Evolutionary conservation across 2,329 filamentous ascomycete species (phyloP), one percentile per base, ranked within the genome.

Genomic region (Akanthomyces muscarius): DNA sequence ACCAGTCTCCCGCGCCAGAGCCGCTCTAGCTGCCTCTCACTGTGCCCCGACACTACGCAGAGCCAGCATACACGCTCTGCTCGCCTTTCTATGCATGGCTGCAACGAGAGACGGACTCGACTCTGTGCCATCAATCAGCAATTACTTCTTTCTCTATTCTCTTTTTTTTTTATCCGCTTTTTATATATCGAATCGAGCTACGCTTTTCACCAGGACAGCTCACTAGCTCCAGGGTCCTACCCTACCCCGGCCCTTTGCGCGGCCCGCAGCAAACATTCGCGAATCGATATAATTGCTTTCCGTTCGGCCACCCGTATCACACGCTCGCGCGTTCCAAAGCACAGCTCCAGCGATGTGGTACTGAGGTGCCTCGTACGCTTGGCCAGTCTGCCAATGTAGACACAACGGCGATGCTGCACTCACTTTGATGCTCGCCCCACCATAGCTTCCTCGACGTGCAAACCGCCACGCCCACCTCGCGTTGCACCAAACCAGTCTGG

Each of bases 221-320:
- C 45, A 21, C 45, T 25, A 48, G 45, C 45, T 25, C 11, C 45
- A 48, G 23, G 45, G 21, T 48, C 45, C 45, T 48, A 45, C 42
- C 18, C 7, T 25, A 5, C 45, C 45, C 45, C 23, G 23, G 28
- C n/a, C 5, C n/a, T 25, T 33, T 58, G 21, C 45, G 45, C 33
- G 21, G 42, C 23, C 42, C 55, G 30, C 45, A 30, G 45, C 56
- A 59, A 59, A 59, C 56, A 59, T 51, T 50, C 56, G 56, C 56
- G 45, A 50, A 48, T 59, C 56, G 33, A 51, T 42, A 59, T 42
- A 18, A 59, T 16, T 59, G 50, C 21, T 59, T 59, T 59, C 33
- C 45, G 42, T 42, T 30, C n/a, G 18, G 25, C 23, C 42, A 25
- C 33, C 21, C 33, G 21, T 59, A 21, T 33, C 45, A 51, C 47